Conservation (phyloP, 257 asterid genomes). For the Solanum commersonii region DNA sequence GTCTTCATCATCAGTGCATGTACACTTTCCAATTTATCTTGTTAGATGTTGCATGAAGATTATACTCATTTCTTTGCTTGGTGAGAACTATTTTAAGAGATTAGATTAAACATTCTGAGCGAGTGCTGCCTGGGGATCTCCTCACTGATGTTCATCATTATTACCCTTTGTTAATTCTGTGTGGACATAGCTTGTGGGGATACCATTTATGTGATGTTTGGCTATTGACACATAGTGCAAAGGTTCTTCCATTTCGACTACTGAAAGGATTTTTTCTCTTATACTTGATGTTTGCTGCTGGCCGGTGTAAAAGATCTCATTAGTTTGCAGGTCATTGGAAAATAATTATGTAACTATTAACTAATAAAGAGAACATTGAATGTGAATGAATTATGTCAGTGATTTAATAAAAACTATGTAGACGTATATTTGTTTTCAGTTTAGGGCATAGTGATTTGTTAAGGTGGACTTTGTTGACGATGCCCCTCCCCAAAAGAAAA, state of each 20-base stretch:
- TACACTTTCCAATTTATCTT: background rate
- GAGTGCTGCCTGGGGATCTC: background rate
- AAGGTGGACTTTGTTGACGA: background rate
- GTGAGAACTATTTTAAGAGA: background rate
- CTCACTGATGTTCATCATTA: background rate
- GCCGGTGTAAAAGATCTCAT: background rate
- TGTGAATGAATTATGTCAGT: background rate
- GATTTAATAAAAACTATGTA: background rate
- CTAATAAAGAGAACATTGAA: background rate
- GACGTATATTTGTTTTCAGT: background rate
- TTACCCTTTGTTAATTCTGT: background rate
- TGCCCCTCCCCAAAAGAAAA: background rate
- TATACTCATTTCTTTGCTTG: background rate
- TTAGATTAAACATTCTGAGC: background rate
- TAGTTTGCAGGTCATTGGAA: background rate
- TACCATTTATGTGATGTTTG: background rate
- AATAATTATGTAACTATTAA: background rate
- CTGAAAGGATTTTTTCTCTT: background rate
- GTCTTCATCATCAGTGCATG: background rate
- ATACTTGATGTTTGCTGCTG: background rate
- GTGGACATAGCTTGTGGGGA: background rate
- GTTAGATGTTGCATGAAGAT: background rate
- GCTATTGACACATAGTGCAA: background rate
- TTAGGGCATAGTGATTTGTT: background rate
- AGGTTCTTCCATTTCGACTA: background rate